These are phyloP conservation scores for Cladophialophora exuberans DNA, from an alignment of 2,329 filamentous ascomycete genomes.

Conservation along the genomic window DNA sequence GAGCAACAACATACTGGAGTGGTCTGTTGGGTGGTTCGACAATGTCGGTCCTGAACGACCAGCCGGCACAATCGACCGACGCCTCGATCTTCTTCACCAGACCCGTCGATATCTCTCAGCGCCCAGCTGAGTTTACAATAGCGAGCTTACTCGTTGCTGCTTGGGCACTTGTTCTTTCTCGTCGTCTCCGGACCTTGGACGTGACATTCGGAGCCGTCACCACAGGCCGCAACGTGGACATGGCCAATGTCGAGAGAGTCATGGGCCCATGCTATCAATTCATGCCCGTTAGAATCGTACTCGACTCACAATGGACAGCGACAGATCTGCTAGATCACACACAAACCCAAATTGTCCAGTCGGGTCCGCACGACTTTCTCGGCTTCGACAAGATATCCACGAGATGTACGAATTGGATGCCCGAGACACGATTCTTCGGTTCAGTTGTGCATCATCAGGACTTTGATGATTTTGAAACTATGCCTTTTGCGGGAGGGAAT, in stretches of 20 bases:
- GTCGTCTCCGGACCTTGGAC: constrained; percentile 56
- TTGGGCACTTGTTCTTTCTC: constrained; percentile 66
- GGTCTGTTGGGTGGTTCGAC: constrained; percentile 55
- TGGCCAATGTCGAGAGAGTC: constrained; percentile 59
- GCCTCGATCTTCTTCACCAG: constrained; percentile 16
- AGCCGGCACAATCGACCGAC: neutral
- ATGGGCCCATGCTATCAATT: constrained; percentile 71
- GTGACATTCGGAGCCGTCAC: constrained; percentile 70
- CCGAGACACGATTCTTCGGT: too few relatives aligned
- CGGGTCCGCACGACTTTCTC: constrained; percentile 59
- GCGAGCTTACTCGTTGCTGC: constrained; percentile 68
- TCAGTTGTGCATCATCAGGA: constrained; percentile 61
- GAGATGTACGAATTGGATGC: constrained; percentile 54
- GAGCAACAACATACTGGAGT: constrained; percentile 57
- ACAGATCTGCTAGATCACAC: constrained; percentile 57
- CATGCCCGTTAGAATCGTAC: constrained; percentile 65
- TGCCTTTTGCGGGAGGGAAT: constrained; percentile 40
- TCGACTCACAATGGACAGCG: constrained; percentile 56
- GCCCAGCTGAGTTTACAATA: constrained; percentile 61
- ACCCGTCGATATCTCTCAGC: constrained; percentile 45
- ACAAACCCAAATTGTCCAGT: constrained; percentile 60
- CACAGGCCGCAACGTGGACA: constrained; percentile 64
- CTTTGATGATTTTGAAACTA: constrained; percentile 62
- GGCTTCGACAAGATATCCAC: constrained; percentile 59
- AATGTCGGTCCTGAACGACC: constrained; percentile 3